phyloP scores from a whole-genome alignment of 768 basidiomycete species.

The Leccinum rimulosum region DNA sequence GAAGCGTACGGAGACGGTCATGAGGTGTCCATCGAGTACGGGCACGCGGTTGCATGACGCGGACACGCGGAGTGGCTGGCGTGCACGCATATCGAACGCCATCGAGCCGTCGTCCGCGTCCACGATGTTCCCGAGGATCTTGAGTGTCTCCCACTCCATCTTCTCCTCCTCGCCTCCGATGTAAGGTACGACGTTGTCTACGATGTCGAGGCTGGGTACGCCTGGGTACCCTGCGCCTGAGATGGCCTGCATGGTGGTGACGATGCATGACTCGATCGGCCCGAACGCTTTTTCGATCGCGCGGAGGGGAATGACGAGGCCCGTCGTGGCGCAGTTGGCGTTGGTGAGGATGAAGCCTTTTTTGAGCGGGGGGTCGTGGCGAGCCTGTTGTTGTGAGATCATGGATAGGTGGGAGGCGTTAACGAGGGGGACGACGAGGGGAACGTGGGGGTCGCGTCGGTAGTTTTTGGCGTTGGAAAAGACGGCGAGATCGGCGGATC shows the following conservation, averaged over 20 bases:
- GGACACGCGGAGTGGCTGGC: conserved; percentile 81
- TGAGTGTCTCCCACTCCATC: conserved; percentile 98
- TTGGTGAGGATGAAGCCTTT: conserved; percentile 97
- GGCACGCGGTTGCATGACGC: conserved; percentile 95
- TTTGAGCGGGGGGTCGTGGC: conserved; percentile 63
- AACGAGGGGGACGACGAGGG: conserved; percentile 94
- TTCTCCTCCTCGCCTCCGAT: conserved; percentile 96
- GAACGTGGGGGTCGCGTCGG: conserved; percentile 87
- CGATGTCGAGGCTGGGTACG: conserved; percentile 81
- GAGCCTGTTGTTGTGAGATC: conserved; percentile 74
- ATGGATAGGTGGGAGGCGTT: conserved; percentile 86
- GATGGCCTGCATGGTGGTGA: conserved; percentile 97
- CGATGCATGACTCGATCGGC: conserved; percentile 86
- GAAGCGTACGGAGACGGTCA: conserved; percentile 87
- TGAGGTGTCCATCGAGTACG: conserved; percentile 93
- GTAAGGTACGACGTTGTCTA: conserved; percentile 95
- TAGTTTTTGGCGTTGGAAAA: conserved; percentile 99
- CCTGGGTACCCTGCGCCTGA: conserved; percentile 99
- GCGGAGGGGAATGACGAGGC: conserved; percentile 84
- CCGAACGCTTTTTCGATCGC: conserved; percentile 91
- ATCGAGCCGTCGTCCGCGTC: conserved; percentile 52
- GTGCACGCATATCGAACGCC: conserved; percentile 81
- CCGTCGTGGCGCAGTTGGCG: conserved; percentile 97
- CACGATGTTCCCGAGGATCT: conserved; percentile 86
- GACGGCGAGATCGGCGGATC: conserved; percentile 82